Evolutionary conservation across 2,329 filamentous ascomycete genomes (phyloP).

Genomic region (Trichoderma pleuroti): DNA sequence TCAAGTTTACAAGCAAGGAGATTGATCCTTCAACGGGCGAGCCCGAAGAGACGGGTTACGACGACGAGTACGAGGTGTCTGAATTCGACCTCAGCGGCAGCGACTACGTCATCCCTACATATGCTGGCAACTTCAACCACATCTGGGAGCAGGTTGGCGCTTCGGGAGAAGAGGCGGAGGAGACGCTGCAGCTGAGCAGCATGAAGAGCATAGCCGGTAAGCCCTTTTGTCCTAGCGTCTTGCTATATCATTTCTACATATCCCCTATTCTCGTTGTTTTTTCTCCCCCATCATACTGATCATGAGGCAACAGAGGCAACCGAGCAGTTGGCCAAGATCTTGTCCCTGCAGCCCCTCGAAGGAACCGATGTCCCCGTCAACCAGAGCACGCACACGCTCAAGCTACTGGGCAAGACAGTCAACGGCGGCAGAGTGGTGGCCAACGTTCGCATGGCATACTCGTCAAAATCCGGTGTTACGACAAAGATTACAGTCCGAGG

Average conservation of each 20-base stretch:
- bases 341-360: conserved; percentile 90
- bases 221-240: conserved; percentile 31
- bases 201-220: conserved; percentile 90
- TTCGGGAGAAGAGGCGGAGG: conserved; percentile 83
- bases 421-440: conserved; percentile 84
- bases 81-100: conserved; percentile 87
- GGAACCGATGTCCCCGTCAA: conserved; percentile 88
- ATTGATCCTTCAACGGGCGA: conserved; percentile 93
- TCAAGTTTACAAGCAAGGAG: conserved; percentile 98
- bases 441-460: conserved; percentile 88
- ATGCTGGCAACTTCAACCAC: conserved; percentile 91
- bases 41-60: conserved; percentile 87
- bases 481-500: conserved; percentile 91
- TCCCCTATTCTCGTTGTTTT: rapidly evolving
- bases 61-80: conserved; percentile 96
- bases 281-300: conserved; percentile 23
- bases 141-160: conserved; percentile 92
- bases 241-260: neutral
- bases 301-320: conserved; percentile 66
- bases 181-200: conserved; percentile 82
- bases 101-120: conserved; percentile 91
- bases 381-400: conserved; percentile 88
- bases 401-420: conserved; percentile 93
- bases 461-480: conserved; percentile 86
- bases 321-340: conserved; percentile 78